Percentiles rank a stretch among this genome's conserved stretches.
Evolutionary conservation across 2,329 filamentous ascomycete species (phyloP).

Genomic region (Didymella pomorum): DNA sequence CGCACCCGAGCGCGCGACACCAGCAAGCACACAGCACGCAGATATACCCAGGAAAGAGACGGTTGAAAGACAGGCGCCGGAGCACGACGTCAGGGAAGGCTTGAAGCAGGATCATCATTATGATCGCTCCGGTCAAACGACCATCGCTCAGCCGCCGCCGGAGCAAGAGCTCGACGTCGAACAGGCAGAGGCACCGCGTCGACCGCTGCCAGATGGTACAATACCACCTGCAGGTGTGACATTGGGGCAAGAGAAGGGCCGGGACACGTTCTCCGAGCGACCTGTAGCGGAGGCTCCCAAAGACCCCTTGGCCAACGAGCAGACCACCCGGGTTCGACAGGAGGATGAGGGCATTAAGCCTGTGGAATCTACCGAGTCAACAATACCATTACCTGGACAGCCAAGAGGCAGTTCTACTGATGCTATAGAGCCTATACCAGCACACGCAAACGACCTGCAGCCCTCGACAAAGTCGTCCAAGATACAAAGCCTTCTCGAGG

Average conservation of each 20-base stretch:
- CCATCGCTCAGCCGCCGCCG: slow-evolving; percentile 48
- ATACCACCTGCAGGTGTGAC: slow-evolving; percentile 53
- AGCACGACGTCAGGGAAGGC: slow-evolving; percentile 43
- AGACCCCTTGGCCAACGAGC: slow-evolving; percentile 44
- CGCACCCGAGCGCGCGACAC: slow-evolving; percentile 32
- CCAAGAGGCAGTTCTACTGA: slow-evolving; percentile 49
- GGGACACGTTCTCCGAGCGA: slow-evolving; percentile 46
- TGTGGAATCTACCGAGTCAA: slow-evolving; percentile 51
- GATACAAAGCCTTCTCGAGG: slow-evolving; percentile 41
- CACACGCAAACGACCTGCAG: slow-evolving; percentile 57
- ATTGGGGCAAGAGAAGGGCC: slow-evolving; percentile 41
- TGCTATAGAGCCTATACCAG: slow-evolving; percentile 63
- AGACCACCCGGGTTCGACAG: slow-evolving; percentile 21
- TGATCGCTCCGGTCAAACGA: slow-evolving; percentile 53
- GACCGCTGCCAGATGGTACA: slow-evolving; percentile 60
- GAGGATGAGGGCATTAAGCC: slow-evolving; percentile 46
- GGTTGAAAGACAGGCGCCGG: slow-evolving; percentile 30
- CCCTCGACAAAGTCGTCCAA: slow-evolving; percentile 33
- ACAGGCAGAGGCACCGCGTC: slow-evolving; percentile 56
- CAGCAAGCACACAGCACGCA: slow-evolving; percentile 30
- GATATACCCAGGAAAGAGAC: slow-evolving; percentile 44
- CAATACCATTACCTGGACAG: slow-evolving; percentile 51
- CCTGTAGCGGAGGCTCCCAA: slow-evolving; percentile 49
- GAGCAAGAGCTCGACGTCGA: slow-evolving; percentile 54
- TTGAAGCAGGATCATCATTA: slow-evolving; percentile 63